A percentile compares a stretch with the other conserved stretches of the same genome.
These are phyloP conservation scores for Mycosphaerelloides madeirae DNA, from an alignment of 2,329 filamentous ascomycete species.

Conservation along the genomic window DNA sequence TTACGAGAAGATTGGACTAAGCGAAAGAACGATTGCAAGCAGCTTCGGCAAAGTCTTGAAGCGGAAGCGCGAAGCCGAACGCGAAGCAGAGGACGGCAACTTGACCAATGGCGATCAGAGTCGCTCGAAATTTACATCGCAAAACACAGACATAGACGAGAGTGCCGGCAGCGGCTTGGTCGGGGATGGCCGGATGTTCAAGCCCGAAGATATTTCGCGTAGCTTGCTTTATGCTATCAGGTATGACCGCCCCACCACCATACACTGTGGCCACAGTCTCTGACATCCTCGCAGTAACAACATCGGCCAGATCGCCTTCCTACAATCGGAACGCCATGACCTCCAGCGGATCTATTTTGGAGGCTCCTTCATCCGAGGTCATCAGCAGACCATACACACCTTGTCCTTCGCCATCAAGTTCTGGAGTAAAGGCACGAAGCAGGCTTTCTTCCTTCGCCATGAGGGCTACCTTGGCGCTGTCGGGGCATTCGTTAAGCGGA, in stretches of 20 bases:
- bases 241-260: slow-evolving; percentile 31
- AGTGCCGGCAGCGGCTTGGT: slow-evolving; percentile 31
- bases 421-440: slow-evolving; percentile 89
- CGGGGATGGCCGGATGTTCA: slow-evolving; percentile 55
- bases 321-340: slow-evolving; percentile 93
- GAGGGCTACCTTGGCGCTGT: slow-evolving; percentile 94
- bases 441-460: slow-evolving; percentile 92
- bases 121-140: slow-evolving; percentile 26
- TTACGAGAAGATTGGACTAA: slow-evolving; percentile 93
- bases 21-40: slow-evolving; percentile 90
- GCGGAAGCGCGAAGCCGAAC: slow-evolving; percentile 80
- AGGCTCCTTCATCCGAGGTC: slow-evolving; percentile 91
- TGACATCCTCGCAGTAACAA: slow-evolving; percentile 65
- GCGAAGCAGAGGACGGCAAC: slow-evolving; percentile 68
- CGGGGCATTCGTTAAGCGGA: slow-evolving; percentile 86
- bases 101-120: slow-evolving; percentile 49
- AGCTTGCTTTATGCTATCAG: slow-evolving; percentile 88
- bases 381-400: slow-evolving; percentile 96
- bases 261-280: slow-evolving; percentile 7
- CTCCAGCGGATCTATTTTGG: slow-evolving; percentile 95
- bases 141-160: slow-evolving; percentile 25
- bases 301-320: slow-evolving; percentile 93
- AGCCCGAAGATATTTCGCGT: slow-evolving; percentile 77
- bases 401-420: slow-evolving; percentile 95
- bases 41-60: slow-evolving; percentile 97